Conservation (phyloP, 2,329 filamentous ascomycete species). For the Thermothelomyces thermophilus region DNA sequence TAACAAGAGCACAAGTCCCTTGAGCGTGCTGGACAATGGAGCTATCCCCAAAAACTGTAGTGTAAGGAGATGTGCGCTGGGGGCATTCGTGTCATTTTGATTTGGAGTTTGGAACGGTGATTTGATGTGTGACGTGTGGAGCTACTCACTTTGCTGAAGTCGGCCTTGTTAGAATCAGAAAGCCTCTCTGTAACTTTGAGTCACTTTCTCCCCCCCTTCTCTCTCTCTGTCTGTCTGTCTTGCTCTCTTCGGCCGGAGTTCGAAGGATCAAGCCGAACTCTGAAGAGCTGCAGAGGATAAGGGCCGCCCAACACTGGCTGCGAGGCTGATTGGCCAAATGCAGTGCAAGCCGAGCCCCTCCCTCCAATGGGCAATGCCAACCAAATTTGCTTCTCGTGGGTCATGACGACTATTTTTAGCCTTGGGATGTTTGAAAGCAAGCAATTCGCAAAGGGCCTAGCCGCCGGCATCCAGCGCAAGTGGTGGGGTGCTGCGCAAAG, state of each 20-base stretch:
- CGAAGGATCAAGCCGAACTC: neutral
- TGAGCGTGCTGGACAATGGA: too few relatives aligned
- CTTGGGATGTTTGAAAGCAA: slow-evolving; percentile 24
- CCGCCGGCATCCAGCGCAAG: slow-evolving; percentile 20
- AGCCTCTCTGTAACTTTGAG: too few relatives aligned
- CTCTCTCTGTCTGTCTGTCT: neutral
- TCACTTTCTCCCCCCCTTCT: too few relatives aligned
- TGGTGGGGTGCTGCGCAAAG: slow-evolving; percentile 1
- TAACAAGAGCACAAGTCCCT: too few relatives aligned
- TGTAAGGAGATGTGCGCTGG: too few relatives aligned
- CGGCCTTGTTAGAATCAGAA: too few relatives aligned
- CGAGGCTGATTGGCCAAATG: slow-evolving; percentile 9
- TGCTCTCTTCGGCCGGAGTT: neutral
- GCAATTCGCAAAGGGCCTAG: slow-evolving; percentile 23
- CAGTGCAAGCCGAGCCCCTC: neutral
- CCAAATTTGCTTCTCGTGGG: slow-evolving; percentile 14
- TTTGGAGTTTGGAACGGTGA: too few relatives aligned
- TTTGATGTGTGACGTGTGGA: too few relatives aligned
- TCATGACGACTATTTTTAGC: slow-evolving; percentile 25
- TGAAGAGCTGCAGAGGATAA: slow-evolving; percentile 1
- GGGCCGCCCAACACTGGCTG: neutral
- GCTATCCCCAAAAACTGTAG: too few relatives aligned
- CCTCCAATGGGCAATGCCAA: slow-evolving; percentile 11
- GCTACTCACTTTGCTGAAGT: too few relatives aligned
- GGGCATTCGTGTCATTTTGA: too few relatives aligned